A percentile compares a stretch with the other conserved stretches of the same genome.
phyloP scores from a whole-genome alignment of 169 alveolate species.

The Cardiosporidium cionae region DNA sequence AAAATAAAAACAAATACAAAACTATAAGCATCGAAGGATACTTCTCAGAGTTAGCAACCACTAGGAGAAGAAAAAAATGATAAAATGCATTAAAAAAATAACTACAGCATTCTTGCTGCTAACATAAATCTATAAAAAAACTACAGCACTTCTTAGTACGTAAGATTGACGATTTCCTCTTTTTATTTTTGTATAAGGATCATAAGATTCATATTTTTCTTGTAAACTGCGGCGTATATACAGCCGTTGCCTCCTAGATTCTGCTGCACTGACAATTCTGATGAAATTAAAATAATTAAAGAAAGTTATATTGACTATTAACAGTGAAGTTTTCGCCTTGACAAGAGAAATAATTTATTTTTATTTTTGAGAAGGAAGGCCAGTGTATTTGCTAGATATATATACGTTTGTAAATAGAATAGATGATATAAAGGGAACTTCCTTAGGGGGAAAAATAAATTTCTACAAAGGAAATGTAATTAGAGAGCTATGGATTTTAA shows the following conservation, averaged over 20 bases:
- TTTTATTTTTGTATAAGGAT: constrained; percentile 2
- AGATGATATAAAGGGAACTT: not conserved
- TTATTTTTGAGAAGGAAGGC: not conserved
- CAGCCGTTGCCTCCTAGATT: constrained; percentile 14
- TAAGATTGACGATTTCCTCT: not conserved
- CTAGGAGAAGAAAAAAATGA: not conserved
- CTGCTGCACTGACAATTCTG: constrained; percentile 19
- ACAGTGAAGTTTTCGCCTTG: not conserved
- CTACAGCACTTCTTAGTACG: not conserved
- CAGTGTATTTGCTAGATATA: not conserved
- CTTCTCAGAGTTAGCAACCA: not conserved
- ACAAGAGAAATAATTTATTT: not conserved
- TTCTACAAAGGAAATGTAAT: too few species aligned
- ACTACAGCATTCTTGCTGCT: not conserved
- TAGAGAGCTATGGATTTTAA: too few species aligned
- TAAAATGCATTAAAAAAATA: not conserved
- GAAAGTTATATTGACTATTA: not conserved
- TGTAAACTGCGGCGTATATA: not conserved
- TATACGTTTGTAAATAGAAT: not conserved
- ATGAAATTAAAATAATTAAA: not conserved
- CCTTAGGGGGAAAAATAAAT: not conserved
- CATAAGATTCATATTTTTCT: not conserved
- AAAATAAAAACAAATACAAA: too few species aligned
- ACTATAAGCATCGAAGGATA: too few species aligned
- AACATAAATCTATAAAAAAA: not conserved